Evolutionary conservation across 345 rosid species (phyloP), one percentile per base, ranked within the genome.

Genomic region (Bruguiera sexangula): DNA sequence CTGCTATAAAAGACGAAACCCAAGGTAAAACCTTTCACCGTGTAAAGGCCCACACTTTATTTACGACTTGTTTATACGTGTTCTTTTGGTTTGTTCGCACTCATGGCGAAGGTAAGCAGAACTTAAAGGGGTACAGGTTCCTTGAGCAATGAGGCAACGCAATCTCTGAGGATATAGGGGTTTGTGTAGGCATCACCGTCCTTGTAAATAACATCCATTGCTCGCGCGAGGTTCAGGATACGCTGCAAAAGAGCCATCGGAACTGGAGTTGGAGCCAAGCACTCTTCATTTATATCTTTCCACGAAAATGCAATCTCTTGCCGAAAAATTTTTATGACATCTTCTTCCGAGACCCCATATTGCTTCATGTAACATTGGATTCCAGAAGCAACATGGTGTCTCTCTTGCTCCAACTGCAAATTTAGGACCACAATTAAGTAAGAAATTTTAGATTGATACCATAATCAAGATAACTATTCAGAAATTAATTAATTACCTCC

Each of bases 301-400:
- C 75, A 71, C 0, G 62, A 69, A 37, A 29, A 7, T 20, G 13
- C 56, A 31, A 64, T 56, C 15, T 54, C 29, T 10, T 37, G 31
- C 1, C 15, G 8, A 5, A 71, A 19, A 11, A 0, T 0, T 34
- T 55, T 21, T 20, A 7, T 1, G 15, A 24, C 55, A 37, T 36
- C 55, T 30, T 71, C 57, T 20, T 64, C 24, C 50, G 68, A 29
- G 16, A 63, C 43, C 0, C 48, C 56, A 50, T 67, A 46, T n/a
- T 67, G 63, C 69, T 79, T 69, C 16, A 11, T 64, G 50, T 30
- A 72, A 51, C 75, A 72, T 29, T 72, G 70, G 7, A 57, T 59
- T 1, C 22, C 8, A 6, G 75, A 65, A 20, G 75, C 60, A n/a
- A 46, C 75, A 58, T 65, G 59, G 1, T 36, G 60, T 46, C 65